Conservation (phyloP, 441 rosid genomes). For the Breynia disticha region DNA sequence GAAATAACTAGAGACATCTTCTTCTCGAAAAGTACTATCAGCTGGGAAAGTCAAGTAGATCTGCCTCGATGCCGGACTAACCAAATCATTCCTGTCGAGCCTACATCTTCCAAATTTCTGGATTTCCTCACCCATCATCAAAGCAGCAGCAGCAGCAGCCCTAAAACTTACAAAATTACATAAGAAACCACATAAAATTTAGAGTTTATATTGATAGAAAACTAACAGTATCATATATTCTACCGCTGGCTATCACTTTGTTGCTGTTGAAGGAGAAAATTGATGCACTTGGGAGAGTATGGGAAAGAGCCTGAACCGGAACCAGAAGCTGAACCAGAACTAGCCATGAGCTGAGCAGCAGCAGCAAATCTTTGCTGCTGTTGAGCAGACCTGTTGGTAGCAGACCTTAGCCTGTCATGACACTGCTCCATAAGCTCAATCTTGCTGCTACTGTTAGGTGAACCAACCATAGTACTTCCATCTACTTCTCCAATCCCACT, state of each 20-base stretch:
- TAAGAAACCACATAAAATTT: background rate
- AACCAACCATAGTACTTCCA: slow-evolving; percentile 32
- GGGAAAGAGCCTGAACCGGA: slow-evolving; percentile 27
- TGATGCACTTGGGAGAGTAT: slow-evolving; percentile 51
- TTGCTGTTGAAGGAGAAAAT: slow-evolving; percentile 49
- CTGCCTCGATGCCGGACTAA: slow-evolving; percentile 81
- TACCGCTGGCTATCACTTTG: slow-evolving; percentile 65
- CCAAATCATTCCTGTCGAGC: slow-evolving; percentile 62
- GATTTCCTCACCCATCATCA: slow-evolving; percentile 57
- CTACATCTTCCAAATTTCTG: slow-evolving; percentile 59
- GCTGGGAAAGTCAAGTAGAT: slow-evolving; percentile 91
- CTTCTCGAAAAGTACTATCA: slow-evolving; percentile 82
- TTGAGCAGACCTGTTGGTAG: slow-evolving; percentile 36
- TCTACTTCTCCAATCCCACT: slow-evolving; percentile 30
- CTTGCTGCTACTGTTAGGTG: slow-evolving; percentile 58
- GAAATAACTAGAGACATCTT: slow-evolving; percentile 80
- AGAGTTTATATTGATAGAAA: background rate
- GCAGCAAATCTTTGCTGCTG: slow-evolving; percentile 44
- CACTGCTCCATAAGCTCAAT: slow-evolving; percentile 44
- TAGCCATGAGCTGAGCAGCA: slow-evolving; percentile 31
- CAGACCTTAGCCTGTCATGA: slow-evolving; percentile 55
- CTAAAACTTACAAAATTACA: background rate
- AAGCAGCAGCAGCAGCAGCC: slow-evolving; percentile 60
- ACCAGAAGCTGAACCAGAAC: slow-evolving; percentile 7
- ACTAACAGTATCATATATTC: background rate